A percentile compares a stretch with the other conserved stretches of the same genome.
Conservation (phyloP, 73 alveolate species). For the Uronychia setigera region DNA sequence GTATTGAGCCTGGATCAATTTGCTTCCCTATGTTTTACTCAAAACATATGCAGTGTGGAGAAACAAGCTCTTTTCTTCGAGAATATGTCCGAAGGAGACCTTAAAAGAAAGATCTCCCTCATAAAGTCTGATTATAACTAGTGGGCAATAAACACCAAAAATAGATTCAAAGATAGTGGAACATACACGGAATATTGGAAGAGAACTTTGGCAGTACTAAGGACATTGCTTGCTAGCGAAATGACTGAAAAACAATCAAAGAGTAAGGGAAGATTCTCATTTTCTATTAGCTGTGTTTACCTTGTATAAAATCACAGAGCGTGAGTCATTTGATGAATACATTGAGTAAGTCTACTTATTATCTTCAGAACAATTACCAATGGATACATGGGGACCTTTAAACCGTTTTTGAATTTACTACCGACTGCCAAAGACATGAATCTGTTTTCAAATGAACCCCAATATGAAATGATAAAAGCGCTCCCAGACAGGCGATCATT, state of each 20-base stretch:
- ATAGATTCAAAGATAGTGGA: not conserved
- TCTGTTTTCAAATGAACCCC: not conserved
- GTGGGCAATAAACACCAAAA: not conserved
- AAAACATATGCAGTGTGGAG: not conserved
- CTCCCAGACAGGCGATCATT: no score
- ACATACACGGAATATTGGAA: not conserved
- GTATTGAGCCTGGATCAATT: not conserved
- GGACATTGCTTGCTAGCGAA: not conserved
- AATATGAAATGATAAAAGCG: not conserved
- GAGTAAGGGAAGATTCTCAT: not conserved
- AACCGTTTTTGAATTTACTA: not conserved
- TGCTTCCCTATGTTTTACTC: not conserved
- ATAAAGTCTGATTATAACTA: not conserved
- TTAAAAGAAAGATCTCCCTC: not conserved
- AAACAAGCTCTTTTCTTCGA: not conserved
- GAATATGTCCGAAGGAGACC: not conserved
- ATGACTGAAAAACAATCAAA: not conserved
- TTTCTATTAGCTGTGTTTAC: not conserved
- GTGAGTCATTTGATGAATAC: not conserved
- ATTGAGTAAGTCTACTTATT: not conserved
- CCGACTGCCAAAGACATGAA: not conserved
- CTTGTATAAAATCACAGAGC: not conserved
- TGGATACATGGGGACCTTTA: not conserved
- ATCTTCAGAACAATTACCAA: not conserved
- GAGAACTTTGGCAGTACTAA: not conserved